phyloP scores from a whole-genome alignment of 108 stramenopile genomes.

The Cyclotella baltica region DNA sequence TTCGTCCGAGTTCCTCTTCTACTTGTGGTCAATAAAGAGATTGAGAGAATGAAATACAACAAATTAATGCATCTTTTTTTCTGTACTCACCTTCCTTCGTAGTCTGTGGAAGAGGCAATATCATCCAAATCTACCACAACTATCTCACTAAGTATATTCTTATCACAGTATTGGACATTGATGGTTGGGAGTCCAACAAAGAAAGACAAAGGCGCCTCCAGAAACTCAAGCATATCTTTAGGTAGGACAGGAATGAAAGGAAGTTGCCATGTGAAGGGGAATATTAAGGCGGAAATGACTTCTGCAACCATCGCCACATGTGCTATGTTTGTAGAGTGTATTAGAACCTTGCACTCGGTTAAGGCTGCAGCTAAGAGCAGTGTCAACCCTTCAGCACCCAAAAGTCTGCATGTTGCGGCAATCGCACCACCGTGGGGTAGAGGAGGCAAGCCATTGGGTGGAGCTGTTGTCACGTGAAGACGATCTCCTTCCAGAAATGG shows the following conservation, averaged over 20 bases:
- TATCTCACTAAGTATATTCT: conserved; percentile 73
- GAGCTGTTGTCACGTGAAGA: conserved; percentile 73
- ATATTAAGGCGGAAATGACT: conserved; percentile 84
- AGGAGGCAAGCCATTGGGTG: conserved; percentile 72
- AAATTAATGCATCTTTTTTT: too few relatives aligned
- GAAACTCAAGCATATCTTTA: conserved; percentile 80
- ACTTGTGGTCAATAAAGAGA: neutral
- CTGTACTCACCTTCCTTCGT: conserved; percentile 56
- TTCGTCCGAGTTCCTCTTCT: conserved; percentile 57
- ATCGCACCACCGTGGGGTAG: conserved; percentile 82
- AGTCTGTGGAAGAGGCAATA: conserved; percentile 63
- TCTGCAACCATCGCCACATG: conserved; percentile 89
- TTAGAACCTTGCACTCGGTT: conserved; percentile 86
- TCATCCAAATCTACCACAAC: conserved; percentile 86
- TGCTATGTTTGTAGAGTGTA: conserved; percentile 84
- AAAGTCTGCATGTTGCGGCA: conserved; percentile 76
- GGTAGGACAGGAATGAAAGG: conserved; percentile 90
- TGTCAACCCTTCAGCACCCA: conserved; percentile 84
- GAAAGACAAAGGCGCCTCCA: conserved; percentile 87
- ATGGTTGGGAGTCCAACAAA: conserved; percentile 79
- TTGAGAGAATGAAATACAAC: neutral
- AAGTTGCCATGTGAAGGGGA: conserved; percentile 86
- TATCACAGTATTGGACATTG: conserved; percentile 69
- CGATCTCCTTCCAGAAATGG: conserved; percentile 84
- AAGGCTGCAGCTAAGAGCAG: conserved; percentile 78